Base-by-base conservation (phyloP, 257 asterid genomes). In the Cinchona pubescens region DNA sequence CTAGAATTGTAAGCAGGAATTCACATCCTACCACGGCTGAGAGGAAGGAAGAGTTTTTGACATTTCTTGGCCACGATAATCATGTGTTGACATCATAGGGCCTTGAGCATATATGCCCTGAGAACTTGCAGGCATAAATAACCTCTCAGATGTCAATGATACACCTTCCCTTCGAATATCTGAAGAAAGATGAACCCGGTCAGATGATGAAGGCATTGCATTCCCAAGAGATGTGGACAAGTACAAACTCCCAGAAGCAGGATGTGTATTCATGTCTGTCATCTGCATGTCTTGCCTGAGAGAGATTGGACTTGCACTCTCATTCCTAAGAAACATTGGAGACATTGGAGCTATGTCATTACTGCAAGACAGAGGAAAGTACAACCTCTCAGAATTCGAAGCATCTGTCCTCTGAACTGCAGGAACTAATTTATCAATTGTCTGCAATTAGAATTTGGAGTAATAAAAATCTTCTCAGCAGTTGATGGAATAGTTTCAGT, bases 61-160 rank as follows among this genome's bases (percentile, higher is more conserved):
- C 19, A 59, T 53, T 25, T 16, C 75, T 61, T 75, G 72, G 35
- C 68, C 77, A 60, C 30, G 58, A 75, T 67, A 70, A 67, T 76
- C 80, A 58, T 56, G 55, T 42, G 65, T 30, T 19, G 77, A 42
- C 45, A 66, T 42, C 19, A 62, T 53, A 23, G 82, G 27, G 37
- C n/a, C 58, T 51, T 55, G 82, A 32, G 30, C 46, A 56, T 72
- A 71, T 45, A 75, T 67, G 15, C 77, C 79, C 53, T 78, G 86
- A 32, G 84, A 85, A 72, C 78, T 74, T 40, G 77, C 75, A 60
- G 82, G 82, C 76, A 72, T 14, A 64, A 67, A 79, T 40, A 73
- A 51, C 75, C 81, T 74, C 67, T 81, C 75, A 3, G 84, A 66
- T 51, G 67, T 21, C 11, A 78, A 66, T 49, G 67, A 32, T 60